Base-by-base conservation (phyloP, 179 eudicot species). In the Camellia oleifera region DNA sequence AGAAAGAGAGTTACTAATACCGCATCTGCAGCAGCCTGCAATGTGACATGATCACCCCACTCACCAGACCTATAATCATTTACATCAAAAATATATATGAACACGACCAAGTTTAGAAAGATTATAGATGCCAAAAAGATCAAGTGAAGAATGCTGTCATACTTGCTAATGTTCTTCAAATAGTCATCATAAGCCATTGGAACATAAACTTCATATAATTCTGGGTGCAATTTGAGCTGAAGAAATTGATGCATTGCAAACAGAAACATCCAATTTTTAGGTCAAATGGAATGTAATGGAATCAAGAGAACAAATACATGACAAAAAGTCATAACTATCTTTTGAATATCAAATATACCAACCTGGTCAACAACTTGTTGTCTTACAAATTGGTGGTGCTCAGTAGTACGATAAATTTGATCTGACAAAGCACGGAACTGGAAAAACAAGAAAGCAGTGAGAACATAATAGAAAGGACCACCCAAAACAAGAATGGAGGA, bases 21-120 rank as follows among this genome's bases (percentile, higher is more conserved):
- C 88, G 82, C 81, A 83, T 91, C 95, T 52, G 95, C 90, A 75
- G 90, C 95, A 80, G 93, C 95, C 85, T 91, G 95, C 86, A 91
- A 82, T 13, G 94, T 89, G 64, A 91, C 91, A 84, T 91, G 94
- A 89, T 90, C 94, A 66, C 94, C 93, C 94, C 94, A 91, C 77
- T 91, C 92, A 75, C 92, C 94, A 68, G 67, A 78, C 87, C 94
- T 91, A 78, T 14, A 80, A 60, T 52, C 72, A 68, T 15, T 46
- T 62, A 62, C 69, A 45, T 11, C 66, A 26, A 15, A 67, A 45
- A 54, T 18, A 61, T 67, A 46, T 48, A 50, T 66, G 68, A 74
- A 58, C 66, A 65, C 60, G 74, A 62, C 14, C 44, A 40, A 50
- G 20, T 46, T 50, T 60, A 69, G 17, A 4, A 48, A 48, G 80